Base-by-base conservation (phyloP, 768 basidiomycete genomes). In the Mycena sanguinolenta region DNA sequence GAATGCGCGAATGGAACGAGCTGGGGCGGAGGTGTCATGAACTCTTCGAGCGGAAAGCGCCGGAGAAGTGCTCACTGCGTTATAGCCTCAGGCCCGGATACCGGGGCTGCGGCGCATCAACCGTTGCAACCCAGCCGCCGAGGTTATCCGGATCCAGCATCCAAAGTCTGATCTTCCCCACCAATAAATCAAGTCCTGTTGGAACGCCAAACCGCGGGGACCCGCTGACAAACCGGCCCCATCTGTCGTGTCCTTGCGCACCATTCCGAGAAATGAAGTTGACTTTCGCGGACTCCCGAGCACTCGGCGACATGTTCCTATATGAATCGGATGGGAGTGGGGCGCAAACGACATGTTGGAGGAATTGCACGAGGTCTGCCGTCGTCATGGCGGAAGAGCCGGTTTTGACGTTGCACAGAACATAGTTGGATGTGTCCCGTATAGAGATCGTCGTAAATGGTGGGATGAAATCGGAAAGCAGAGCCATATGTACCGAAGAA, bases 331-430 rank as follows among this genome's bases (percentile, higher is more conserved):
- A 17, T 0, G 57, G 36, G n/a, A 69, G 32, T 19, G 38, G 30
- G 25, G n/a, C 13, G 16, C 23, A 21, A 0, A 59, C 62, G 25
- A 69, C 14, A 32, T 59, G 28, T 50, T 69, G 68, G 7, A 69
- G 49, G 50, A 69, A 69, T 16, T 59, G n/a, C 2, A 28, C 63
- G 17, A 69, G 36, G 12, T 69, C 68, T 7, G 58, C 68, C 2
- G 49, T 53, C 36, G 49, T 52, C 34, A 69, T 27, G 28, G 16
- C 36, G 21, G 14, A 28, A 21, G 62, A 10, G 0, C 62, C 62
- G 17, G 68, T 69, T 8, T 52, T 34, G 23, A 69, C 32, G 21
- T 44, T 53, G 58, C 46, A 64, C 38, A 69, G 28, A 4, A 64
- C 50, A 13, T 28, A 30, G 36, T 28, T 16, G 12, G 36, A 17